Base-by-base conservation (phyloP, 2,329 filamentous ascomycete species). In the Aspergillus intermedius region DNA sequence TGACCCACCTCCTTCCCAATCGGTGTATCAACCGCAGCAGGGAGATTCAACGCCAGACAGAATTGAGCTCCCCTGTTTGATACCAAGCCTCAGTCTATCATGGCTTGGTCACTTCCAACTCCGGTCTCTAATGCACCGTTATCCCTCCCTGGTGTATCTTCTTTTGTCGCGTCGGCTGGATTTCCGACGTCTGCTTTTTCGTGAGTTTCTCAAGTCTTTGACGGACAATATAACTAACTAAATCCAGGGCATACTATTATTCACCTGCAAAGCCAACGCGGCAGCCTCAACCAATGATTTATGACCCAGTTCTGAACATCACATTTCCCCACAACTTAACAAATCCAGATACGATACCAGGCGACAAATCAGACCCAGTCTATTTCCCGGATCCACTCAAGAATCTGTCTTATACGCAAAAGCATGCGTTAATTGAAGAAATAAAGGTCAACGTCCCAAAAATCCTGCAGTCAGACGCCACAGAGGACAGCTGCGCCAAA, bases 251-350 rank as follows among this genome's bases (percentile, higher is more conserved):
- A 1, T 64, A 64, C 50, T 80, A 79, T 56, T 75, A 75, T 54
- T 62, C 71, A 47, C 66, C 69, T 17, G 70, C 74, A 3, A 58
- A 62, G 21, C 63, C 72, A 44, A 76, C 73, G n/a, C 63, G 69
- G 51, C 68, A 79, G 58, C 76, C 77, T n/a, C 77, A 80, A 54
- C 77, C 77, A 23, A 72, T 72, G 12, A 59, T 83, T 3, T 69
- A 72, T 51, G 79, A 82, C 60, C 75, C 77, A 0, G 64, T 81
- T 23, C 60, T 80, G 42, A 77, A 81, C 53, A 69, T 74, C 52
- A 80, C 76, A 2, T 82, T 72, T 49, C 77, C 77, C 1, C 63
- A 72, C 28, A 77, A 80, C 52, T 60, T 82, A 45, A 82, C 79
- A 0, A 69, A 79, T 56, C 78, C 78, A 1, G 65, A 73, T 25